Percentiles rank a stretch among this genome's conserved stretches.
These are phyloP conservation scores for Hypoxylon sp. DNA, from an alignment of 2,329 filamentous ascomycete genomes.

Conservation along the genomic window DNA sequence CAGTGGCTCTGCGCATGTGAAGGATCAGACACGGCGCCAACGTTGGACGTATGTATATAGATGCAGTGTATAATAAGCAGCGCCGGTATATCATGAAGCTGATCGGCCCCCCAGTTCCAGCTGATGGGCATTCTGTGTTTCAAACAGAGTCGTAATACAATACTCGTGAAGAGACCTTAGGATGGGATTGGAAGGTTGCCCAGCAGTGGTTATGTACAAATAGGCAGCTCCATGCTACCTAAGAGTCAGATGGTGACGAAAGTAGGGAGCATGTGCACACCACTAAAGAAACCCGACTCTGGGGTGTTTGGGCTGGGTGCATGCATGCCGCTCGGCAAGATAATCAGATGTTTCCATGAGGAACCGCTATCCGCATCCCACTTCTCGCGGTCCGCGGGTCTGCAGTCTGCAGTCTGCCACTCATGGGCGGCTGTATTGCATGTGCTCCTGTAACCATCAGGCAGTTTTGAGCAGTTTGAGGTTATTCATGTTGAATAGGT, in stretches of 20 bases:
- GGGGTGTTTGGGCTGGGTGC: conserved; percentile 25
- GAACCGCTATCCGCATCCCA: conserved; percentile 34
- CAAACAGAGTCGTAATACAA: conserved; percentile 32
- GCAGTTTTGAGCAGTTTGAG: conserved; percentile 6
- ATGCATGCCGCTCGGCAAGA: conserved; percentile 42
- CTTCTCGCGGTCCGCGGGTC: conserved; percentile 15
- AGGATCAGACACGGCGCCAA: conserved; percentile 38
- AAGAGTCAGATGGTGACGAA: conserved; percentile 43
- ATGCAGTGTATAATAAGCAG: conserved; percentile 24
- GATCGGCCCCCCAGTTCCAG: conserved; percentile 25
- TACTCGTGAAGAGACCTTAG: conserved; percentile 26
- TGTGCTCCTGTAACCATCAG: conserved; percentile 36
- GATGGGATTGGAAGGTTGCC: conserved; percentile 29
- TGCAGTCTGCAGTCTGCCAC: conserved; percentile 20
- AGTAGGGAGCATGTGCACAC: conserved; percentile 38
- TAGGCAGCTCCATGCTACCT: conserved; percentile 21
- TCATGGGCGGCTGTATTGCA: conserved; percentile 30
- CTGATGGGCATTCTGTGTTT: conserved; percentile 30
- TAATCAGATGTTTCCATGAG: conserved; percentile 39
- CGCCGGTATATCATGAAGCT: conserved; percentile 32
- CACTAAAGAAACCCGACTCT: conserved; percentile 32
- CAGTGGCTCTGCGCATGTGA: conserved; percentile 19
- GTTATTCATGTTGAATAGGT: conserved; percentile 7
- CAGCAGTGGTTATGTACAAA: conserved; percentile 10
- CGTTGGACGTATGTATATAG: too few relatives aligned